A percentile compares a stretch with the other conserved stretches of the same genome.
Conservation (phyloP, 192 early-diverging fungal species). For the Umbelopsis ramanniana region DNA sequence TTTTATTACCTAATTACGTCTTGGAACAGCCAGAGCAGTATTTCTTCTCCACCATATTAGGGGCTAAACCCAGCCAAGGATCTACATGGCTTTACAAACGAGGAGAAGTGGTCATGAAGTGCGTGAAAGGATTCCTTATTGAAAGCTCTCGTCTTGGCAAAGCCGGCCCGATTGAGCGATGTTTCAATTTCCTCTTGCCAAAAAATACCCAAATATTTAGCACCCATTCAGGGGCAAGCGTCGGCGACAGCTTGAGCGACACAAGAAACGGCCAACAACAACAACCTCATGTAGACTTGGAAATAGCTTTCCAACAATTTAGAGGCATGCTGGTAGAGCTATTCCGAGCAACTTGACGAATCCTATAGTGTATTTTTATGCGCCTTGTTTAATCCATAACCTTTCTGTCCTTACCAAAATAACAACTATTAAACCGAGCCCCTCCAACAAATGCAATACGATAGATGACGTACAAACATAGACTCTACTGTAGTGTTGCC, state of each 20-base stretch:
- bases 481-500: neutral
- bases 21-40: conserved; percentile 31
- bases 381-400: neutral
- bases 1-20: conserved; percentile 61
- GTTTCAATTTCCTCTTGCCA: conserved; percentile 57
- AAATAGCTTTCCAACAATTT: conserved; percentile 48
- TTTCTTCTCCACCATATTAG: conserved; percentile 19
- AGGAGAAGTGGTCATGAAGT: conserved; percentile 52
- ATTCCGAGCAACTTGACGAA: conserved; percentile 46
- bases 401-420: neutral
- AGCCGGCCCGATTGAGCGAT: conserved; percentile 47
- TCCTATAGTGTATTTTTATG: conserved; percentile 10
- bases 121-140: conserved; percentile 60
- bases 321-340: conserved; percentile 46
- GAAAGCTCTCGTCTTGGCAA: conserved; percentile 55
- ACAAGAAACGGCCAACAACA: neutral
- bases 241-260: conserved; percentile 28
- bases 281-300: conserved; percentile 29
- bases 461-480: neutral
- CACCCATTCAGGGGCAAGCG: conserved; percentile 29
- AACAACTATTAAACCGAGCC: neutral
- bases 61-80: conserved; percentile 27
- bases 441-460: neutral
- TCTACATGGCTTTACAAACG: conserved; percentile 50
- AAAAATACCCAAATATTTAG: conserved; percentile 31